A percentile compares a stretch with the other conserved stretches of the same genome.
These are phyloP conservation scores for Pyrus hybrid DNA, from an alignment of 331 rosid species.

Conservation along the genomic window DNA sequence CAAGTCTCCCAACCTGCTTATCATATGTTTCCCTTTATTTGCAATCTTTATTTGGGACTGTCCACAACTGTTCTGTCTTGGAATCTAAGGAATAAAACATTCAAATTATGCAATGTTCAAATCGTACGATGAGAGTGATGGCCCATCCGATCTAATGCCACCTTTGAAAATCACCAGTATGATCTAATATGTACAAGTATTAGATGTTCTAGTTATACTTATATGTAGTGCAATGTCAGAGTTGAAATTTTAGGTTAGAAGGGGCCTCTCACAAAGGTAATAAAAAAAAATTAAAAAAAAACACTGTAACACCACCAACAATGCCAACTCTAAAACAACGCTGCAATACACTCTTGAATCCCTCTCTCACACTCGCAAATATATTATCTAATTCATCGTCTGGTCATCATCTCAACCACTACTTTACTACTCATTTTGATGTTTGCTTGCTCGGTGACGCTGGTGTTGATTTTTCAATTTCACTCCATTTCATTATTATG, in stretches of 20 bases:
- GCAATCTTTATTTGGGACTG: neutral
- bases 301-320: neutral
- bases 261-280: too few relatives aligned
- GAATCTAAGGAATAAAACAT: conserved; percentile 5
- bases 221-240: too few relatives aligned
- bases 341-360: neutral
- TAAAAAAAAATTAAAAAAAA: too few relatives aligned
- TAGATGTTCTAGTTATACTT: too few relatives aligned
- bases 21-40: neutral
- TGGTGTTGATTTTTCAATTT: neutral
- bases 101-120: neutral
- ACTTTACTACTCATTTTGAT: neutral
- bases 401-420: neutral
- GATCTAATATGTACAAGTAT: neutral
- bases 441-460: neutral
- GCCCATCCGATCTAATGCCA: neutral
- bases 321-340: too few relatives aligned
- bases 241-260: too few relatives aligned
- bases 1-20: too few relatives aligned
- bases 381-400: too few relatives aligned
- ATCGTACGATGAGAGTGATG: conserved; percentile 7
- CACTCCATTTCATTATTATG: neutral
- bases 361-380: neutral
- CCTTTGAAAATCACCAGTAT: neutral
- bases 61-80: conserved; percentile 16